phyloP scores from a whole-genome alignment of 371 early-diverging fungal genomes.

The Saksenaea vasiformis region DNA sequence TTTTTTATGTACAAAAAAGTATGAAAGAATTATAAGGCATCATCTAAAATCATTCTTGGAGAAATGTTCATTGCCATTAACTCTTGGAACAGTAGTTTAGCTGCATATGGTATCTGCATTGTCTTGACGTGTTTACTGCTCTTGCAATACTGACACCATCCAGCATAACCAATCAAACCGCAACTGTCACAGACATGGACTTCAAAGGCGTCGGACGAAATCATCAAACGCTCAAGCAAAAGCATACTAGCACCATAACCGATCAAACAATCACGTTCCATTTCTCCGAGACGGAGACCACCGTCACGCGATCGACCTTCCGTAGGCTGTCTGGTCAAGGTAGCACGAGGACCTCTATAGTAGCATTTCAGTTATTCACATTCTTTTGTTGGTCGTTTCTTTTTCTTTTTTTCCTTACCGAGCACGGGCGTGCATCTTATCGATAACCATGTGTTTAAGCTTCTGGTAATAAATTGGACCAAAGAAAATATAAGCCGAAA shows the following conservation, averaged over 20 bases:
- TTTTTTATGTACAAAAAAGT: conserved; percentile 4
- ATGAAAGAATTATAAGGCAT: conserved; percentile 36
- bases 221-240: conserved; percentile 94
- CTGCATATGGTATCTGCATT: conserved; percentile 98
- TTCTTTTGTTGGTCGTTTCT: background rate
- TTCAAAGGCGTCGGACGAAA: conserved; percentile 94
- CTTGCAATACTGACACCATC: conserved; percentile 97
- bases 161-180: conserved; percentile 92
- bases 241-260: conserved; percentile 97
- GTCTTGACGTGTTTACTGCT: conserved; percentile 80
- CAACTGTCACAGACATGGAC: conserved; percentile 92
- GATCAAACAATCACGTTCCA: conserved; percentile 99
- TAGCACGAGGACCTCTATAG: conserved; percentile 91
- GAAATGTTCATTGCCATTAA: conserved; percentile 97
- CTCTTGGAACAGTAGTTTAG: conserved; percentile 96
- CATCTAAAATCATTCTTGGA: conserved; percentile 65
- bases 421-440: conserved; percentile 99
- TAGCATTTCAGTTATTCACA: background rate
- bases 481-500: conserved; percentile 97
- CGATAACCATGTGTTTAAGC: conserved; percentile 99
- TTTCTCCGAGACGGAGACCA: conserved; percentile 98
- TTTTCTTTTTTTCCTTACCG: conserved; percentile 44
- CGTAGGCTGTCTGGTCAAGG: conserved; percentile 97
- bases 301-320: conserved; percentile 99
- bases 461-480: conserved; percentile 99